Base-by-base conservation (phyloP, 495 filamentous ascomycete species). In the Lasiosphaeria hispida region DNA sequence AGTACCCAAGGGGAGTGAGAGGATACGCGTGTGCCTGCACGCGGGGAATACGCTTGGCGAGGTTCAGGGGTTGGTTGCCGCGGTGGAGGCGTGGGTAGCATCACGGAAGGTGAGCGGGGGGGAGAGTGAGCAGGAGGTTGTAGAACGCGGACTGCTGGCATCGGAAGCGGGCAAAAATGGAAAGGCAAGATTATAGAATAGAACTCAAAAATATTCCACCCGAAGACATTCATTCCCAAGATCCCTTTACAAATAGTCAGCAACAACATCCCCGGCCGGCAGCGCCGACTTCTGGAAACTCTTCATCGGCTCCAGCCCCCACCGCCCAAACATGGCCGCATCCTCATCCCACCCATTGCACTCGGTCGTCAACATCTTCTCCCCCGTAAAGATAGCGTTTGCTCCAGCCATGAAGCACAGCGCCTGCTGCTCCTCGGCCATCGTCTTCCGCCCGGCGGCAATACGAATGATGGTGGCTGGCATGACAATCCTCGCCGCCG, bases 261-360 rank as follows among this genome's bases (percentile, higher is more conserved):
- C 43, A 19, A 9, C 7, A 13, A 54, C 43, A 50, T 18, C 51
- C 14, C 36, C 42, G 0, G 60, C 50, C 23, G 57, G 23, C 23
- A 30, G 23, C 23, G 23, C 44, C 62, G 64, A 62, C 58, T 73
- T 72, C 45, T 61, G 59, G 45, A 75, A 75, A 53, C 71, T 73
- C 72, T 70, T 71, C 73, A 76, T 76, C 10, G 88, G 87, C 61
- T 79, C 75, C 63, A 91, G 72, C 8, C 90, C 90, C 87, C 87
- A 93, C 47, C 78, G 77, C 8, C 86, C 83, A 72, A 95, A 91
- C 83, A 93, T 87, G 7, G 57, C 83, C 50, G 81, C 84, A 62
- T 95, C 90, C 72, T 92, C 88, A 60, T 91, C 90, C 88, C 89
- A 95, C 4, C 90, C 90, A 60, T 86, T 91, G 67, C 89, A 92